Evolutionary conservation across 768 basidiomycete species (phyloP), one percentile per base, ranked within the genome.

Genomic region (Tephrocybe sp.): DNA sequence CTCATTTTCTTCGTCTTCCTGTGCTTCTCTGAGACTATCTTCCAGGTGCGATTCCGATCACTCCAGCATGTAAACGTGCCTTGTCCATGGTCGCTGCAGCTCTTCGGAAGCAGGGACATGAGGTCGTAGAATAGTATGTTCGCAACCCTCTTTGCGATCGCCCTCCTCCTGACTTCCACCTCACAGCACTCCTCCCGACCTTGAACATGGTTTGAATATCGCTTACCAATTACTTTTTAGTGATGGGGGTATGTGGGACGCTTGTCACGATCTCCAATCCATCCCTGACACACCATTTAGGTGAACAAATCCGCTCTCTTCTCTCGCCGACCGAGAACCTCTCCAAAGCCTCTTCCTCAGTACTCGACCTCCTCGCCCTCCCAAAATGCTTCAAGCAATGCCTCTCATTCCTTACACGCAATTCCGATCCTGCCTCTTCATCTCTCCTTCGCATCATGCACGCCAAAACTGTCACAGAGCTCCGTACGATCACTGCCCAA

Each of bases 51-150:
- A 75, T 86, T 31, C 69, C 75, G 4, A 80, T 84, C 0, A 78
- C 79, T 8, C 85, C 85, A 19, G 82, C 86, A 4, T 86, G 85
- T 53, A 65, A 64, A 55, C 76, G 86, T 11, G 79, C 80, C 1
- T 65, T 87, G 11, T 64, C 69, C 9, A 70, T 61, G 52, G 82
- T 82, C 16, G 70, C 74, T 7, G 62, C 75, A 3, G 76, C 80
- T 27, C 74, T 88, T 19, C 67, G 74, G 50, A 73, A 72, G 44
- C 70, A 82, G 45, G 85, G 83, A 2, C 83, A 87, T 51, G 78
- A 84, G 64, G 72, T 86, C 21, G 78, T 83, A 11, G 69, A 78
- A 34, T 77, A 86, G 85, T 84, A 61, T 27, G 78, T 68, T 45
- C 38, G 16, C 11, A 19, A 29, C 36, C 19, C 18, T 8, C n/a